Evolutionary conservation across 805 yeast genomes (phyloP).

Genomic region (Saccharomycopsis sp.): DNA sequence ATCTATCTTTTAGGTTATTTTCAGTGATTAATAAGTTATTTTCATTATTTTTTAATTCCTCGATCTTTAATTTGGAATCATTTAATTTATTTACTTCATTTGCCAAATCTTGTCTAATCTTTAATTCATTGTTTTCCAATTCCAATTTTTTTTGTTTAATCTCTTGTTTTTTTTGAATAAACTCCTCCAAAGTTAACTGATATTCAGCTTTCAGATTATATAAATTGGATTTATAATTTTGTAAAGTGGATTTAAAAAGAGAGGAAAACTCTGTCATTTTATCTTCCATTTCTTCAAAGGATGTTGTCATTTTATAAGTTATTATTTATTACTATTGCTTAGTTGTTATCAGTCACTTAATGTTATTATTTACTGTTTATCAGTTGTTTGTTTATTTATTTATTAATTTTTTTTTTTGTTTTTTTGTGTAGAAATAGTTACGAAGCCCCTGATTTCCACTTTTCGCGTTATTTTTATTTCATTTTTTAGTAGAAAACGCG

Average conservation of each 20-base stretch:
- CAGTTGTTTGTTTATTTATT: no score
- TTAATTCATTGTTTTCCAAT: conserved; percentile 7
- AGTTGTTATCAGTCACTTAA: no score
- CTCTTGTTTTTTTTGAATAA: conserved; percentile 2
- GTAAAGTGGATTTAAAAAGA: conserved; percentile 6
- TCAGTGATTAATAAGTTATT: no score
- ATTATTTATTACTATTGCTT: no score
- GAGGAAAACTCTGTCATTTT: conserved; percentile 12
- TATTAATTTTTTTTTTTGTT: no score
- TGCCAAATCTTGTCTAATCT: conserved; percentile 2
- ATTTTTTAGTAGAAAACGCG: background rate
- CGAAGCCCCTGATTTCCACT: no score
- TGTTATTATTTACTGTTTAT: no score
- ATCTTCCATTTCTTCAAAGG: no score
- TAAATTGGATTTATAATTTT: conserved; percentile 5
- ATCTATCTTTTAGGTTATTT: background rate
- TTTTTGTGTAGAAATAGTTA: no score
- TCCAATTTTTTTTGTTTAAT: background rate
- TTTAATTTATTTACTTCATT: conserved; percentile 8
- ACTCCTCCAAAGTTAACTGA: background rate
- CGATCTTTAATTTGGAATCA: conserved; percentile 10
- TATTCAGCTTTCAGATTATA: background rate
- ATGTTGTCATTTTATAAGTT: no score
- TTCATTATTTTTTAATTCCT: conserved; percentile 9
- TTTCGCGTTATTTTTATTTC: no score